phyloP scores from a whole-genome alignment of 257 asterid genomes.

The Petunia axillaris region DNA sequence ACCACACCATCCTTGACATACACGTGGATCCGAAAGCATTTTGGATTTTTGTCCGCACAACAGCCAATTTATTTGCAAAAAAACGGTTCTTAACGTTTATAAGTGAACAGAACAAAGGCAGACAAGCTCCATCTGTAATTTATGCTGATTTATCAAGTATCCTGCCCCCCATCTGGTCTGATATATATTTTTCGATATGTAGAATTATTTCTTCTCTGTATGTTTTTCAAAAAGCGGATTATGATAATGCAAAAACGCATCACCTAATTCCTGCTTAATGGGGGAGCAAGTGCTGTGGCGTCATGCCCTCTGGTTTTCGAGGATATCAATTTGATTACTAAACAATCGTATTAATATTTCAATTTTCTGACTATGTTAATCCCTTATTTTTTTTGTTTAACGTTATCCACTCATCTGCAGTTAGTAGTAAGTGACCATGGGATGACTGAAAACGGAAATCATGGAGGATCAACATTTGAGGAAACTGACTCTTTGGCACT shows the following conservation, averaged over 20 bases:
- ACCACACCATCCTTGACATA: no score
- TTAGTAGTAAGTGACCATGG: conserved; percentile 93
- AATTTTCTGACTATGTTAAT: not conserved
- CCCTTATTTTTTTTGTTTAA: conserved; percentile 16
- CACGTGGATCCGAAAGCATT: no score
- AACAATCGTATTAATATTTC: not conserved
- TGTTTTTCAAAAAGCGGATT: not conserved
- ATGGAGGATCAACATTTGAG: conserved; percentile 89
- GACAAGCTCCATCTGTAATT: no score
- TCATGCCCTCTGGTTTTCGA: not conserved
- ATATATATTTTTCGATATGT: no score
- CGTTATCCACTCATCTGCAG: conserved; percentile 48
- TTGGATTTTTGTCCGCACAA: no score
- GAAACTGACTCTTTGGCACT: conserved; percentile 93
- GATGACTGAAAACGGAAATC: conserved; percentile 90
- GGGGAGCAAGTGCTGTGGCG: not conserved
- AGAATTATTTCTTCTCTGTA: not conserved
- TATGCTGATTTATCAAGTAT: no score
- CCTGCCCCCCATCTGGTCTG: no score
- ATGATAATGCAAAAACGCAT: not conserved
- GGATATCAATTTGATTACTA: conserved; percentile 13
- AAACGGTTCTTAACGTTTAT: no score
- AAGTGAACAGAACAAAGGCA: no score
- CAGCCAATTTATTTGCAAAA: no score
- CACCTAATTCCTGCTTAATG: conserved; percentile 1